phyloP scores from a whole-genome alignment of 345 rosid genomes.

The Turnera subulata region DNA sequence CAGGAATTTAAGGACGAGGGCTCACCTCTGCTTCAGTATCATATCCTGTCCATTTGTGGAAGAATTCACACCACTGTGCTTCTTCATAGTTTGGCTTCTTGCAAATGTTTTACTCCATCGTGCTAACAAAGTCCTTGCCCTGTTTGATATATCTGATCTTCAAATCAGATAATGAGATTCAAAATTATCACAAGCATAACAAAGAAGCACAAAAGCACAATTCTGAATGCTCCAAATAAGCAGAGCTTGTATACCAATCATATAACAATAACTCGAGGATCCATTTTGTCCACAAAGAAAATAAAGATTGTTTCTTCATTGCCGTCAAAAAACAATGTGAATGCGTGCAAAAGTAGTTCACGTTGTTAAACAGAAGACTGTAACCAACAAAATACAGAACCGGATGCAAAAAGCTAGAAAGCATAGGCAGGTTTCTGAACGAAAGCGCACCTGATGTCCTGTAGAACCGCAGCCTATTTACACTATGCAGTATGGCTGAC shows the following conservation, averaged over 20 bases:
- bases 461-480: constrained; percentile 77
- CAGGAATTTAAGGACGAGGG: constrained; percentile 14
- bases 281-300: too few species aligned
- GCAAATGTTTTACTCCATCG: constrained; percentile 92
- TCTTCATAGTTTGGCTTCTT: constrained; percentile 63
- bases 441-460: constrained; percentile 74
- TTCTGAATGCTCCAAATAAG: too few species aligned
- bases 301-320: too few species aligned
- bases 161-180: constrained; percentile 88
- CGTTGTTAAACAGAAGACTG: too few species aligned
- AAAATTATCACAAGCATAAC: constrained; percentile 23
- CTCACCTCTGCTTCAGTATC: constrained; percentile 82
- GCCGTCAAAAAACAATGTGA: too few species aligned
- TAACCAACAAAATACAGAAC: not conserved
- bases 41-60: constrained; percentile 56
- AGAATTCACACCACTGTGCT: constrained; percentile 58
- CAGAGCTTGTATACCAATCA: too few species aligned
- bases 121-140: constrained; percentile 84
- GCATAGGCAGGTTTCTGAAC: constrained; percentile 10
- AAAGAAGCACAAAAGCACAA: constrained; percentile 12
- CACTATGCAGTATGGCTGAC: constrained; percentile 89
- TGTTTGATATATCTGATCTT: constrained; percentile 99
- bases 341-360: too few species aligned
- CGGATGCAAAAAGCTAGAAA: not conserved
- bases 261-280: too few species aligned